Evolutionary conservation across 192 early-diverging fungal genomes (phyloP).

Genomic region (Backusella westeae): DNA sequence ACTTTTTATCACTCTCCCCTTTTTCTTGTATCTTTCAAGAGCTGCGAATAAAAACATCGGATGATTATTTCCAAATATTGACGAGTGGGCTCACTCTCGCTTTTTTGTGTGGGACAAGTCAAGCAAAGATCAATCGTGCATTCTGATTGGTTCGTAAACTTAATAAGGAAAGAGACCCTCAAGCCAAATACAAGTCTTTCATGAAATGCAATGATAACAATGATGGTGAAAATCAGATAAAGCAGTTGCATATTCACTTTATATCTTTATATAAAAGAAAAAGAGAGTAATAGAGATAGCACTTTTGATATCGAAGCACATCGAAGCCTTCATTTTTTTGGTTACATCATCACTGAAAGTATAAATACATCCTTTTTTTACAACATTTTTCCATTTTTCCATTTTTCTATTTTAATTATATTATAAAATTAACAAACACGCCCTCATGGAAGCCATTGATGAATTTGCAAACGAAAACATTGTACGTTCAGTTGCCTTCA

Average conservation of each 20-base stretch:
- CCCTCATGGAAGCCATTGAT: slow-evolving; percentile 42
- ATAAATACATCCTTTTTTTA: not conserved
- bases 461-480: slow-evolving; percentile 38
- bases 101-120: not conserved
- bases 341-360: not conserved
- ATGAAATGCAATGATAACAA: not conserved
- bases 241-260: too few species aligned
- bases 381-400: not conserved
- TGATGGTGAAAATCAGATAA: too few species aligned
- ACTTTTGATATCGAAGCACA: too few species aligned
- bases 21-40: not conserved
- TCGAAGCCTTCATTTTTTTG: not conserved
- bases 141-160: not conserved
- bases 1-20: too few species aligned
- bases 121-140: not conserved
- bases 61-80: not conserved
- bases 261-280: too few species aligned
- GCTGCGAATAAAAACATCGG: not conserved
- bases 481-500: slow-evolving; percentile 34
- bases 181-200: not conserved
- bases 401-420: not conserved
- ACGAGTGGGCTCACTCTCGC: not conserved
- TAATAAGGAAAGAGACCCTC: not conserved
- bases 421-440: not conserved
- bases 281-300: too few species aligned